Conservation (phyloP, 495 filamentous ascomycete species). For the Neurospora tetrasperma region DNA sequence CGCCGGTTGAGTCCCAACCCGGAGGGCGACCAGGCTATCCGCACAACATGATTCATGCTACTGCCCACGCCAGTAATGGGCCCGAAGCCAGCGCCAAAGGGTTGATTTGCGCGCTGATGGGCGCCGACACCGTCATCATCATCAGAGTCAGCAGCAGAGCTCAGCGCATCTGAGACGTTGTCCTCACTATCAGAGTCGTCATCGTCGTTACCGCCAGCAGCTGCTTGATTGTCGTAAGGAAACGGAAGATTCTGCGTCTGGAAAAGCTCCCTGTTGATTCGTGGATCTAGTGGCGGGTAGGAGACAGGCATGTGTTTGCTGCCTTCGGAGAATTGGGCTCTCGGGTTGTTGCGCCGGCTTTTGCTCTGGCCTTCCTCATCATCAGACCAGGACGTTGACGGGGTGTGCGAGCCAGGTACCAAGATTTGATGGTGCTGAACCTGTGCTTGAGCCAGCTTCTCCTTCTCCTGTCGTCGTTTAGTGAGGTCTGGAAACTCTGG, state of each 20-base stretch:
- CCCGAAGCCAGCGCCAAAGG: conserved; percentile 33
- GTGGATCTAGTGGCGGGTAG: conserved; percentile 24
- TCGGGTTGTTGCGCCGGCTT: conserved; percentile 9
- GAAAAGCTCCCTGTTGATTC: conserved; percentile 27
- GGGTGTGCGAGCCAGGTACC: conserved; percentile 8
- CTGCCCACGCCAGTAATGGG: conserved; percentile 33
- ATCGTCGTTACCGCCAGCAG: not conserved
- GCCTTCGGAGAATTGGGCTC: conserved; percentile 23
- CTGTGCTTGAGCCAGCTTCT: not conserved
- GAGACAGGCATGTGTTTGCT: conserved; percentile 27
- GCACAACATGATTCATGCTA: conserved; percentile 37
- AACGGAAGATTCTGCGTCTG: conserved; percentile 12
- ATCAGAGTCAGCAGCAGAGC: conserved; percentile 4
- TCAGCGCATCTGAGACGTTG: not conserved
- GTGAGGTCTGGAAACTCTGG: conserved; percentile 30
- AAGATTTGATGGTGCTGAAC: not conserved
- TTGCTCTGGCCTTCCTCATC: conserved; percentile 9
- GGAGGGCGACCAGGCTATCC: conserved; percentile 35
- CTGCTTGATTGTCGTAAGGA: conserved; percentile 10
- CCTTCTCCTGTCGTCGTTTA: conserved; percentile 5
- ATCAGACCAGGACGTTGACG: conserved; percentile 10
- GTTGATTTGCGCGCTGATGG: conserved; percentile 11
- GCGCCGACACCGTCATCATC: conserved; percentile 5
- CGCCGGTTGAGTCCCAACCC: conserved; percentile 35
- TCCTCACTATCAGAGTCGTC: conserved; percentile 9